A percentile compares a stretch with the other conserved stretches of the same genome.
Evolutionary conservation across 768 basidiomycete species (phyloP).

Genomic region (Hygrophorus pudorinus): DNA sequence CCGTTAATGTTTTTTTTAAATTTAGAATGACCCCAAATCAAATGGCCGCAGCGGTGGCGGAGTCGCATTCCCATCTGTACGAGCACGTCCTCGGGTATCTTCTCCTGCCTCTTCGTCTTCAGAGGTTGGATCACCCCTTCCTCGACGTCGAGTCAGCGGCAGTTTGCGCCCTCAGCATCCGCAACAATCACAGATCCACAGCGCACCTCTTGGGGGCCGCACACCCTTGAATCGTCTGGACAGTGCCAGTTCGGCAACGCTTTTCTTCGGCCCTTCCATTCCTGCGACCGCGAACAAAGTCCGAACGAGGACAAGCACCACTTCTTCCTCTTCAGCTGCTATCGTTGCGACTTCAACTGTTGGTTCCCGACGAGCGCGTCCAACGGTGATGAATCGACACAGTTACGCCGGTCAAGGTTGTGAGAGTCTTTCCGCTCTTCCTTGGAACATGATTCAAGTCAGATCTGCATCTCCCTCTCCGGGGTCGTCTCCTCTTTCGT

Average conservation of each 20-base stretch:
- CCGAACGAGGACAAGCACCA: constrained; percentile 24
- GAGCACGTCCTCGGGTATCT: constrained; percentile 28
- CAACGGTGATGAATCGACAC: constrained; percentile 40
- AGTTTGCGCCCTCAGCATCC: constrained; percentile 9
- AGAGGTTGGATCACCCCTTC: constrained; percentile 42
- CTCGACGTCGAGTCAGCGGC: constrained; percentile 42
- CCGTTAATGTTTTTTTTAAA: too few relatives aligned
- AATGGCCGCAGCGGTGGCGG: constrained; percentile 21
- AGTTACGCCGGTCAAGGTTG: constrained; percentile 50
- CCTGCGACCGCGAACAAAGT: constrained; percentile 17
- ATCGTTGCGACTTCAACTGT: constrained; percentile 13
- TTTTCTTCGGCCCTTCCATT: constrained; percentile 61
- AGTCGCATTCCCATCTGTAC: constrained; percentile 33
- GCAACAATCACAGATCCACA: not conserved
- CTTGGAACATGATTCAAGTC: not conserved
- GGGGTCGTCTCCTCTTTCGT: constrained; percentile 34
- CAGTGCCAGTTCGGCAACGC: constrained; percentile 47
- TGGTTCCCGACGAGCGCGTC: constrained; percentile 14
- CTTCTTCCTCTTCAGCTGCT: constrained; percentile 16
- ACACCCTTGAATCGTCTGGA: constrained; percentile 40
- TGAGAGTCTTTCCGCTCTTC: constrained; percentile 2
- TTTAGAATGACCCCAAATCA: constrained; percentile 8
- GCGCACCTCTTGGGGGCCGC: constrained; percentile 18
- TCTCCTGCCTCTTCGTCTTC: constrained; percentile 33
- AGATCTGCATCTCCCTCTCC: constrained; percentile 34